A percentile compares a stretch with the other conserved stretches of the same genome.
Conservation (phyloP, 768 basidiomycete genomes). For the Termitomyces sp. region DNA sequence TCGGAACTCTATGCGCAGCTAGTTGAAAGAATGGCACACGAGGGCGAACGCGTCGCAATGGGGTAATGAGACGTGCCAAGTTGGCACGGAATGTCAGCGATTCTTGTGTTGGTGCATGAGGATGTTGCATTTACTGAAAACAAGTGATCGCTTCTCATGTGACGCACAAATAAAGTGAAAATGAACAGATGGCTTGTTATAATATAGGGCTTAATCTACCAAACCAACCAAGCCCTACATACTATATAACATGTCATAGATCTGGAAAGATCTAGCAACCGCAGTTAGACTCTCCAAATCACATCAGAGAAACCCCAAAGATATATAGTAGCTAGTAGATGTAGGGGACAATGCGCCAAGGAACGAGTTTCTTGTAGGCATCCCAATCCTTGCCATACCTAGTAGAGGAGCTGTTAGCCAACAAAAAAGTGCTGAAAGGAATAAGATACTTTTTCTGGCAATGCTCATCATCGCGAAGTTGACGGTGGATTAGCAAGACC, state of each 20-base stretch:
- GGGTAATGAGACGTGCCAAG: conserved; percentile 47
- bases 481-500: conserved; percentile 86
- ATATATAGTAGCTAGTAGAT: conserved; percentile 44
- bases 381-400: conserved; percentile 96
- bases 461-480: conserved; percentile 85
- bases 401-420: conserved; percentile 5
- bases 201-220: background rate
- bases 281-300: background rate
- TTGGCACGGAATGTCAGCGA: conserved; percentile 48
- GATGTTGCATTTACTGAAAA: conserved; percentile 6
- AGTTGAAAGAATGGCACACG: conserved; percentile 65
- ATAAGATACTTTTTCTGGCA: conserved; percentile 77
- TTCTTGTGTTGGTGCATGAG: conserved; percentile 16
- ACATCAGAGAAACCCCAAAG: background rate
- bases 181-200: background rate
- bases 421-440: background rate
- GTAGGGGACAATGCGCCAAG: conserved; percentile 82
- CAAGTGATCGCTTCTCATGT: background rate
- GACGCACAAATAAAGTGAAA: background rate
- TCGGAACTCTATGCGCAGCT: conserved; percentile 69
- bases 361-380: conserved; percentile 82
- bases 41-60: conserved; percentile 55
- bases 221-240: background rate
- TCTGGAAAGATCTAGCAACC: background rate
- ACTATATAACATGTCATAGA: background rate